Conservation (phyloP, 83 land plant genomes). For the Picea abies region DNA sequence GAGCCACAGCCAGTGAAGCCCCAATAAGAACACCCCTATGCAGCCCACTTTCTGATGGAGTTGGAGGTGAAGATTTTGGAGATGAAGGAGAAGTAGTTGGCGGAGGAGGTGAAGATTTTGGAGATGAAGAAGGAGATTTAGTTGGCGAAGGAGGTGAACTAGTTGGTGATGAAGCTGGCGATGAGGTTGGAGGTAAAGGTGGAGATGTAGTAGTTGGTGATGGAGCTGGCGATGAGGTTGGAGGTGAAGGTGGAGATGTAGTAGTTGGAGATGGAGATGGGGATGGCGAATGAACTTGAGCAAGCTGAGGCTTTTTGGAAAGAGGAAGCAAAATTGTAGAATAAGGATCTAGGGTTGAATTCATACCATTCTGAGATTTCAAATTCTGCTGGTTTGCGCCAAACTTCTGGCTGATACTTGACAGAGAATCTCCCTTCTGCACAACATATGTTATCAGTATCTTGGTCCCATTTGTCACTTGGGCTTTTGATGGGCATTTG, state of each 20-base stretch:
- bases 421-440: slow-evolving; percentile 40
- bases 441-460: slow-evolving; percentile 49
- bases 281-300: slow-evolving; percentile 19
- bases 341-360: slow-evolving; percentile 1
- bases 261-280: neutral
- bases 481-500: slow-evolving; percentile 53
- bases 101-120: too few relatives aligned
- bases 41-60: neutral
- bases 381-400: slow-evolving; percentile 12
- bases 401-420: slow-evolving; percentile 36
- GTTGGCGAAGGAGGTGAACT: neutral
- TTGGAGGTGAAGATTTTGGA: too few relatives aligned
- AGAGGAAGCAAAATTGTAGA: slow-evolving; percentile 53
- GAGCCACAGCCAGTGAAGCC: slow-evolving; percentile 11
- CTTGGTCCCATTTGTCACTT: slow-evolving; percentile 12
- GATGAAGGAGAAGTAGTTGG: too few relatives aligned
- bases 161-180: too few relatives aligned
- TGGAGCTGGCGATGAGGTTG: neutral
- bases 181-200: neutral
- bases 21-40: slow-evolving; percentile 31
- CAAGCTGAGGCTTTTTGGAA: slow-evolving; percentile 20
- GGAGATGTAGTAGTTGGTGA: neutral
- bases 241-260: neutral
- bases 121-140: too few relatives aligned
- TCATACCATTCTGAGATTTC: slow-evolving; percentile 18